Percentiles rank a stretch among this genome's conserved stretches.
These are phyloP conservation scores for Leccinum uliginosum DNA, from an alignment of 768 basidiomycete species.

Conservation along the genomic window DNA sequence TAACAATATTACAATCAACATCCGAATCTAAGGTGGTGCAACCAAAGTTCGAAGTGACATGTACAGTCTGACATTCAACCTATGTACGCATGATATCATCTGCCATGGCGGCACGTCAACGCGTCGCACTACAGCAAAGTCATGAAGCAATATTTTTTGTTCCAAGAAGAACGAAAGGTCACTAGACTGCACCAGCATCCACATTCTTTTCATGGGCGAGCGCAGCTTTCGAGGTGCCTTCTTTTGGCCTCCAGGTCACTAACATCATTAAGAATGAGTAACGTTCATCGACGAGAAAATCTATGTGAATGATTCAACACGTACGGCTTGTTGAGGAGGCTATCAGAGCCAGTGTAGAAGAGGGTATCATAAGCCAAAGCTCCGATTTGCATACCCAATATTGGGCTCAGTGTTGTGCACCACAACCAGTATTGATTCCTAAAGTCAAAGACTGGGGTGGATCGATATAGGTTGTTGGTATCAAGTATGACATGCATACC, in stretches of 20 bases:
- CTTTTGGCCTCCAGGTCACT: constrained; percentile 13
- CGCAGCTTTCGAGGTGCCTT: constrained; percentile 14
- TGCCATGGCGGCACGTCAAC: not conserved
- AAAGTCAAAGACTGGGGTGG: not conserved
- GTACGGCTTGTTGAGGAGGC: constrained; percentile 51
- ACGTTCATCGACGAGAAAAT: not conserved
- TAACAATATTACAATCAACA: not conserved
- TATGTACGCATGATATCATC: not conserved
- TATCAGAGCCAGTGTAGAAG: constrained; percentile 54
- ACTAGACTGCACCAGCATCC: constrained; percentile 8
- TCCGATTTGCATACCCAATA: constrained; percentile 54
- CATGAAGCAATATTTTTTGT: not conserved
- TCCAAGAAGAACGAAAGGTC: not conserved
- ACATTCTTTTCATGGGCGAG: not conserved
- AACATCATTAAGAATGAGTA: not conserved
- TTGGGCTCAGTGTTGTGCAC: constrained; percentile 57
- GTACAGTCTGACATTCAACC: no score
- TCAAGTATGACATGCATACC: constrained; percentile 34
- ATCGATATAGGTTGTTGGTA: not conserved
- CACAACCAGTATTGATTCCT: constrained; percentile 48
- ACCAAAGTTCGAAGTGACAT: not conserved
- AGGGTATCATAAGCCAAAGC: constrained; percentile 55
- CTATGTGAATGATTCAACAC: not conserved
- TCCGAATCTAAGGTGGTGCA: not conserved
- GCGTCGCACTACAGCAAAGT: not conserved